A percentile compares a stretch with the other conserved stretches of the same genome.
Conservation (phyloP, 176 grass and related monocot species). For the Triticum turgidum region DNA sequence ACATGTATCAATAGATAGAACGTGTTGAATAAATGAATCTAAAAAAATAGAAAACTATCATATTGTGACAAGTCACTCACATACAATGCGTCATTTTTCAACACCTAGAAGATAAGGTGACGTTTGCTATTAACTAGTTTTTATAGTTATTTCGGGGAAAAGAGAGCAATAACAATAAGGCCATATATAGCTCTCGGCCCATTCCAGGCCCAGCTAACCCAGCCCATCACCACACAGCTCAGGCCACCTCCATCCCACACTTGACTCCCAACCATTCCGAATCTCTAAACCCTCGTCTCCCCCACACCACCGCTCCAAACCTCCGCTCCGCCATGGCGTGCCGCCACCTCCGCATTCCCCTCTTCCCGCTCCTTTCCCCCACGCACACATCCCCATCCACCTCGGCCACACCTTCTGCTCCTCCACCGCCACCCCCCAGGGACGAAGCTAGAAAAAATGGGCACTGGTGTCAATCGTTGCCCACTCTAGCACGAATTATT, state of each 20-base stretch:
- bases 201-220: background rate
- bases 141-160: no score
- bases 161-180: no score
- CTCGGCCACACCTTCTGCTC: constrained; percentile 29
- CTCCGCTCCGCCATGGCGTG: constrained; percentile 34
- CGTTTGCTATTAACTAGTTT: no score
- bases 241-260: background rate
- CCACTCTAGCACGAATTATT: no score
- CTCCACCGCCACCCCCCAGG: background rate
- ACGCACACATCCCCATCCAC: background rate
- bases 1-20: no score
- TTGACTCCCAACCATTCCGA: background rate
- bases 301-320: background rate
- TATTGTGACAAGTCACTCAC: no score
- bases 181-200: background rate
- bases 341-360: constrained; percentile 40
- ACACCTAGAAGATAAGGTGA: no score
- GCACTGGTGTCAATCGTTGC: no score
- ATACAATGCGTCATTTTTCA: no score
- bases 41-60: no score
- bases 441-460: no score
- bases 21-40: no score
- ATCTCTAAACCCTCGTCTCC: constrained; percentile 43
- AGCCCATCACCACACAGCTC: background rate
- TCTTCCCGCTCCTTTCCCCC: constrained; percentile 40